Percentiles rank a stretch among this genome's conserved stretches.
Conservation (phyloP, 2,329 filamentous ascomycete genomes). For the Calonectria henricotiae region DNA sequence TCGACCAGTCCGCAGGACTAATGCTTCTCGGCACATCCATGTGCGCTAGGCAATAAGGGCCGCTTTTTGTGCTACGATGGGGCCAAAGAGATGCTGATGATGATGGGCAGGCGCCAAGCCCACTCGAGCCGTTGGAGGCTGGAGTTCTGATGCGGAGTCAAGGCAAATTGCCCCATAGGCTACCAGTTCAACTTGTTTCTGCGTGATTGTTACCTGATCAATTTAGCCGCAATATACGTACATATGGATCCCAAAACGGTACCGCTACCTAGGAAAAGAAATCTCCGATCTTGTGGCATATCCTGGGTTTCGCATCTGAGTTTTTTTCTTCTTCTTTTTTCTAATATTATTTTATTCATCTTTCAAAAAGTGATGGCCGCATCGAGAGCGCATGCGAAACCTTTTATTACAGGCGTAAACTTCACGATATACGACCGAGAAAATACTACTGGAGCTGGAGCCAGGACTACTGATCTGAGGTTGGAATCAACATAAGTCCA, state of each 20-base stretch:
- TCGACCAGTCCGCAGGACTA: conserved; percentile 30
- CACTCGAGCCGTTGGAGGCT: conserved; percentile 7
- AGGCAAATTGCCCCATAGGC: conserved; percentile 5
- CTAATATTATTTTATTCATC: no score
- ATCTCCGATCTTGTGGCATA: conserved; percentile 4
- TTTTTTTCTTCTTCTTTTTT: no score
- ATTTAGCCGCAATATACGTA: not conserved
- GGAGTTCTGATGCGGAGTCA: conserved; percentile 11
- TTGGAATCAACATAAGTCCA: conserved; percentile 3
- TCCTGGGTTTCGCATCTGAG: conserved; percentile 10
- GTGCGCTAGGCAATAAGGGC: conserved; percentile 29
- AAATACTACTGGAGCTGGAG: not conserved
- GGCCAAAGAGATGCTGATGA: conserved; percentile 19
- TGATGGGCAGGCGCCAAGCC: conserved; percentile 9
- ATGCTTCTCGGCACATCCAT: conserved; percentile 34
- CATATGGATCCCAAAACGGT: not conserved
- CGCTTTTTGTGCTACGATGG: conserved; percentile 24
- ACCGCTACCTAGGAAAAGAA: conserved; percentile 7
- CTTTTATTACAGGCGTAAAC: not conserved
- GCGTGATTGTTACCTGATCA: not conserved
- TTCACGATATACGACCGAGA: not conserved
- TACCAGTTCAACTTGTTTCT: not conserved
- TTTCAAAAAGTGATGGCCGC: no score
- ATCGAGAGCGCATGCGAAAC: no score
- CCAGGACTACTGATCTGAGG: not conserved